Evolutionary conservation across 1,284 basidiomycete species (phyloP).

Genomic region (Peniophora sp.): DNA sequence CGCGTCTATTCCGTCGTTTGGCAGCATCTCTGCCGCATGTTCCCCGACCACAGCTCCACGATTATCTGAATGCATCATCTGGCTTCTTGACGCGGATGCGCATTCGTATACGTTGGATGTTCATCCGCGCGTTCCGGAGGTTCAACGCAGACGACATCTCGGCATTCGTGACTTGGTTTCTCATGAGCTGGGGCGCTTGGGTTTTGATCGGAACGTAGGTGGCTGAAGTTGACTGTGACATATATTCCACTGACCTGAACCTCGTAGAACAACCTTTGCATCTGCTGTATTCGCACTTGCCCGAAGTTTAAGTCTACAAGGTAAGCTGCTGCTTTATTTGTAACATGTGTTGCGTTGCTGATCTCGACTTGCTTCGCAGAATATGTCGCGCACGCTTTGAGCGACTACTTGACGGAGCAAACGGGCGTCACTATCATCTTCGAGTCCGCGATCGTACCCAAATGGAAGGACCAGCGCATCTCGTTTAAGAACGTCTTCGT

Average conservation of each 20-base stretch:
- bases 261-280: conserved; percentile 84
- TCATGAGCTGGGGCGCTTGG: conserved; percentile 92
- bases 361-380: conserved; percentile 34
- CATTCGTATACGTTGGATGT: conserved; percentile 98
- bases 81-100: conserved; percentile 86
- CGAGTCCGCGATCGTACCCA: conserved; percentile 96
- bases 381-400: conserved; percentile 84
- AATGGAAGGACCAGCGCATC: conserved; percentile 93
- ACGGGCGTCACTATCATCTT: conserved; percentile 95
- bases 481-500: conserved; percentile 97
- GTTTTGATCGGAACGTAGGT: conserved; percentile 90
- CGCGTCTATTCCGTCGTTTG: conserved; percentile 71
- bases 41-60: conserved; percentile 80
- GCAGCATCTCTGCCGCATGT: conserved; percentile 69
- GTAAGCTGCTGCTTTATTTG: conserved; percentile 25
- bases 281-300: conserved; percentile 86
- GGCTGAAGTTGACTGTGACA: neutral
- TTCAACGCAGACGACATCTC: conserved; percentile 98
- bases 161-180: conserved; percentile 91
- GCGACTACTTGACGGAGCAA: conserved; percentile 88
- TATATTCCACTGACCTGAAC: conserved; percentile 9
- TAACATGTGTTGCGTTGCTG: too few species aligned
- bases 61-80: conserved; percentile 80
- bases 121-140: conserved; percentile 89
- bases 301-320: conserved; percentile 88